Conservation (phyloP, 768 basidiomycete genomes). For the Pleurotus tuoliensis region DNA sequence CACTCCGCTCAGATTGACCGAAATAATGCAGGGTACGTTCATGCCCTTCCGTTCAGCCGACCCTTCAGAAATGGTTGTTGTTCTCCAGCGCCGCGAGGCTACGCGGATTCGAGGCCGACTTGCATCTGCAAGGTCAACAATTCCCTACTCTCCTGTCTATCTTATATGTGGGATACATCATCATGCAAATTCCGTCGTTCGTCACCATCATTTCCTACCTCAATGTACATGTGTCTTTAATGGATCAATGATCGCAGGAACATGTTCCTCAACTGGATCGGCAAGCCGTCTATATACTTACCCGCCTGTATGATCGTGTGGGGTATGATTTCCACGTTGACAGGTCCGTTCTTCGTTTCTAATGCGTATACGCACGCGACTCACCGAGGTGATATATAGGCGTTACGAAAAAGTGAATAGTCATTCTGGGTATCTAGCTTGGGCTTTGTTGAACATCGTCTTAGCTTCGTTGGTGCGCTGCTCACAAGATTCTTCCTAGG, state of each 20-base stretch:
- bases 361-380: no score
- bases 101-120: conserved; percentile 66
- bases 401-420: conserved; percentile 34
- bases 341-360: conserved; percentile 31
- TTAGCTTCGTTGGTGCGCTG: conserved; percentile 65
- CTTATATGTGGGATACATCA: conserved; percentile 69
- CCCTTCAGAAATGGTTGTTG: no score
- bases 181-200: conserved; percentile 80
- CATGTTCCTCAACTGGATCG: conserved; percentile 70
- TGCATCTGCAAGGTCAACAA: conserved; percentile 56
- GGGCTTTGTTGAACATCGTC: background rate
- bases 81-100: conserved; percentile 61
- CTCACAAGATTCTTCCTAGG: conserved; percentile 80
- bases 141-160: conserved; percentile 68
- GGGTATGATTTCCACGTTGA: conserved; percentile 58
- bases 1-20: conserved; percentile 54
- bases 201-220: conserved; percentile 16
- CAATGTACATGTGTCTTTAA: background rate
- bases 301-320: conserved; percentile 69
- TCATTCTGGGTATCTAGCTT: background rate
- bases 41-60: background rate
- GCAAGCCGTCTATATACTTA: conserved; percentile 65
- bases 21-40: conserved; percentile 63
- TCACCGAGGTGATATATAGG: conserved; percentile 19
- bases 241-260: conserved; percentile 40